phyloP scores from a whole-genome alignment of 345 rosid species.

The rapeseed (Brassica napus) region DNA sequence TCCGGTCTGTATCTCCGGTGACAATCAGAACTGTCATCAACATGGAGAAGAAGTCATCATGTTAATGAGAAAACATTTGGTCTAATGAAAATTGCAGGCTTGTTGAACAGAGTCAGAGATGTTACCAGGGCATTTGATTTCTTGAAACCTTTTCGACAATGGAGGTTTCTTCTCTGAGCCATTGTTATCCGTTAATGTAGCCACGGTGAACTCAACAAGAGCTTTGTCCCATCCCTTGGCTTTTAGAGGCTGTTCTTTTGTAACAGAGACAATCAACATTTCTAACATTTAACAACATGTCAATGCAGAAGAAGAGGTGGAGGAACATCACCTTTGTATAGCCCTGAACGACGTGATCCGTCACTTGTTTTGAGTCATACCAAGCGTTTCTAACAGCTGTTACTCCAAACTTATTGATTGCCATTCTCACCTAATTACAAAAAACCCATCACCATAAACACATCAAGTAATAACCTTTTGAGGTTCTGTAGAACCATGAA shows the following conservation, averaged over 20 bases:
- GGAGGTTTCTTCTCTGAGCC: slow-evolving; percentile 52
- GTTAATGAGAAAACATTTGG: neutral
- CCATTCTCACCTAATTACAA: slow-evolving; percentile 57
- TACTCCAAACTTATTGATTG: slow-evolving; percentile 69
- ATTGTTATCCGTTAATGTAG: slow-evolving; percentile 47
- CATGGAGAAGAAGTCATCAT: slow-evolving; percentile 13
- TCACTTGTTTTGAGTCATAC: slow-evolving; percentile 61
- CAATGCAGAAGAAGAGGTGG: neutral
- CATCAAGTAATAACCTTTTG: slow-evolving; percentile 12
- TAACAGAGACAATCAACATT: neutral
- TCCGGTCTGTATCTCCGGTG: slow-evolving; percentile 79
- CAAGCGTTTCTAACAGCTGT: slow-evolving; percentile 71
- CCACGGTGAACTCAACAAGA: slow-evolving; percentile 71
- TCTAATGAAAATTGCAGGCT: neutral
- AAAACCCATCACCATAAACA: too few relatives aligned
- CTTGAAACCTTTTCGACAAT: slow-evolving; percentile 52
- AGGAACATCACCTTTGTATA: slow-evolving; percentile 67
- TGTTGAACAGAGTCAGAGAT: neutral
- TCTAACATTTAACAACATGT: too few relatives aligned
- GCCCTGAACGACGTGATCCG: slow-evolving; percentile 59
- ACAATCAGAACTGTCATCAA: slow-evolving; percentile 60
- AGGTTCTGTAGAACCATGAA: slow-evolving; percentile 19
- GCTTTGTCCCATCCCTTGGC: slow-evolving; percentile 80
- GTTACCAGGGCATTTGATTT: slow-evolving; percentile 77
- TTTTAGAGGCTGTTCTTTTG: slow-evolving; percentile 57